These are phyloP conservation scores for Coniochaeta sp. DNA, from an alignment of 2,329 filamentous ascomycete species.

Conservation along the genomic window DNA sequence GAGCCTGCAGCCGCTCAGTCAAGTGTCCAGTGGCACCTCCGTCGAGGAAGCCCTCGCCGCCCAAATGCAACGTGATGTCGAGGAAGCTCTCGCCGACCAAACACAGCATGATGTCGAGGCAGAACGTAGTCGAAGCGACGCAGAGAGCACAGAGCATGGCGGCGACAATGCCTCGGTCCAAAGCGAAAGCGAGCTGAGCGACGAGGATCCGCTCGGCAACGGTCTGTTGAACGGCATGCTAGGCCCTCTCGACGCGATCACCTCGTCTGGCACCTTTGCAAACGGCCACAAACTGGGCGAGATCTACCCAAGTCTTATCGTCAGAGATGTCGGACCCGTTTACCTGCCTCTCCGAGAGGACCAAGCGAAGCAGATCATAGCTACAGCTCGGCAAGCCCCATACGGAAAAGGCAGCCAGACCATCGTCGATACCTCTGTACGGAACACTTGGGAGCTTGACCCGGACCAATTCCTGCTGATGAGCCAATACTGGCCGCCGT, in stretches of 20 bases:
- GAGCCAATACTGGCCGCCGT: constrained; percentile 23
- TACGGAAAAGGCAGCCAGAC: constrained; percentile 31
- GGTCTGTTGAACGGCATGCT: neutral
- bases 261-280: neutral
- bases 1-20: neutral
- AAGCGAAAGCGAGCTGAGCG: neutral
- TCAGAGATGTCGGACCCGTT: constrained; percentile 12
- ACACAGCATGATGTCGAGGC: neutral
- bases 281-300: neutral
- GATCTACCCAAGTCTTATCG: neutral
- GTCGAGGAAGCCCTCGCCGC: too few relatives aligned
- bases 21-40: too few relatives aligned
- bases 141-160: neutral
- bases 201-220: neutral
- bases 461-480: constrained; percentile 27
- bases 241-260: neutral
- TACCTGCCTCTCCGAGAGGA: constrained; percentile 15
- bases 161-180: neutral
- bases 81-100: neutral
- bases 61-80: too few relatives aligned
- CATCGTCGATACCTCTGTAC: constrained; percentile 28
- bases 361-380: constrained; percentile 17
- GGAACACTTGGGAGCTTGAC: constrained; percentile 36
- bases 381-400: constrained; percentile 21
- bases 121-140: neutral